Conservation (phyloP, 805 yeast species). For the Starmerella vaccinii region DNA sequence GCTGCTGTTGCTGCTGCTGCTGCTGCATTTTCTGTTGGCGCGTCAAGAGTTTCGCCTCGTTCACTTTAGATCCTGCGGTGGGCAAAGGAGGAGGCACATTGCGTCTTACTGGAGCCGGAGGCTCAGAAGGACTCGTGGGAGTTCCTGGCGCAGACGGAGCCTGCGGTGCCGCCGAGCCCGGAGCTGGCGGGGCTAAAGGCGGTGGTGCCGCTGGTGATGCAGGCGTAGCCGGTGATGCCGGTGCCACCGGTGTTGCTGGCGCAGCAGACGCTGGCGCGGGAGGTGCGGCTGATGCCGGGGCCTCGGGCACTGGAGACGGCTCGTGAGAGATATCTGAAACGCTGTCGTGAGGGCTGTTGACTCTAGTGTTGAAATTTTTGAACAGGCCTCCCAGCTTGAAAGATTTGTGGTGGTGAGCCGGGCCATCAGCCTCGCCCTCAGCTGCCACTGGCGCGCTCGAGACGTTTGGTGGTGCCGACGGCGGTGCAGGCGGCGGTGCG, state of each 20-base stretch:
- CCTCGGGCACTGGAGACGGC: constrained; percentile 20
- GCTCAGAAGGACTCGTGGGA: constrained; percentile 11
- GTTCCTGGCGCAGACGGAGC: constrained; percentile 19
- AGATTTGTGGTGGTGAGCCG: constrained; percentile 2
- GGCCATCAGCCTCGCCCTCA: constrained; percentile 12
- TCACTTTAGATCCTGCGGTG: constrained; percentile 16
- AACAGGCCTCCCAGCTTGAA: constrained; percentile 17
- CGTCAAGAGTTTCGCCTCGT: constrained; percentile 15
- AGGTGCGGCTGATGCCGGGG: too few relatives aligned
- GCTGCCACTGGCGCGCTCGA: background rate
- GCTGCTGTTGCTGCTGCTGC: constrained; percentile 3
- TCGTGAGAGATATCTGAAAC: constrained; percentile 12
- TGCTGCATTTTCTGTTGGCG: constrained; percentile 10
- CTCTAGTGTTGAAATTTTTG: constrained; percentile 7
- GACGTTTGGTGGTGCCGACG: constrained; percentile 15
- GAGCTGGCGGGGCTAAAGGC: constrained; percentile 6
- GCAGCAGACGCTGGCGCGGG: constrained; percentile 5
- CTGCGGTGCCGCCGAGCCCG: constrained; percentile 9
- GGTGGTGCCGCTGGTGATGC: constrained; percentile 7
- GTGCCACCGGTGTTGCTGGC: constrained; percentile 5
- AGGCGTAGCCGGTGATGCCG: constrained; percentile 14
- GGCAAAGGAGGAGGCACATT: constrained; percentile 20
- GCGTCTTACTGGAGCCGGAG: constrained; percentile 14
- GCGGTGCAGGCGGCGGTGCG: constrained; percentile 10
- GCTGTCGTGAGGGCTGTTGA: background rate